These are phyloP conservation scores for Pisolithus marmoratus DNA, from an alignment of 768 basidiomycete species.

Conservation along the genomic window DNA sequence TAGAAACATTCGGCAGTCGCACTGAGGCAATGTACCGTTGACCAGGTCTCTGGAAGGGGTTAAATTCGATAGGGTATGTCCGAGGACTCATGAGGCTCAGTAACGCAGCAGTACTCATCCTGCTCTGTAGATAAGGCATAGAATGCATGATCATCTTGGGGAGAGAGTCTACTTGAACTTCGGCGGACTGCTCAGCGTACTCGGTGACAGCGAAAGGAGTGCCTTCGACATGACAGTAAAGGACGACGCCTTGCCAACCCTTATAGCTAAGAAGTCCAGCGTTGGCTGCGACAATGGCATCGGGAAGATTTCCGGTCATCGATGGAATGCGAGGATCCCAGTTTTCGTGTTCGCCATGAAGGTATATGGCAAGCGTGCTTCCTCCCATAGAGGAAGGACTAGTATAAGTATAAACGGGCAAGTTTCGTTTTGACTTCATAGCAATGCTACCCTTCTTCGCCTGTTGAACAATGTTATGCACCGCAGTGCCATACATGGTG, in stretches of 20 bases:
- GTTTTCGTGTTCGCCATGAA: conserved; percentile 23
- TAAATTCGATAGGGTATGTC: conserved; percentile 24
- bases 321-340: conserved; percentile 21
- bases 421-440: conserved; percentile 21
- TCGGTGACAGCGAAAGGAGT: conserved; percentile 31
- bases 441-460: conserved; percentile 28
- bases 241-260: conserved; percentile 33
- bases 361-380: conserved; percentile 34
- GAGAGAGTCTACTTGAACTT: conserved; percentile 25
- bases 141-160: conserved; percentile 23
- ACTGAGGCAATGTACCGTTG: conserved; percentile 22
- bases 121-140: conserved; percentile 20
- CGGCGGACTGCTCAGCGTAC: conserved; percentile 33
- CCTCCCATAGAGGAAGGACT: conserved; percentile 33
- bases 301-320: conserved; percentile 21
- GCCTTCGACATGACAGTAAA: conserved; percentile 23
- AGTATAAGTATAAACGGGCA: conserved; percentile 31
- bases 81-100: conserved; percentile 21
- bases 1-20: conserved; percentile 26
- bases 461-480: conserved; percentile 26
- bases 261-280: conserved; percentile 34
- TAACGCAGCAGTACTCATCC: conserved; percentile 15
- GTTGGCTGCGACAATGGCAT: conserved; percentile 39
- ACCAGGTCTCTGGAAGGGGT: conserved; percentile 30
- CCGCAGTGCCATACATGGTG: conserved; percentile 34